phyloP scores from a whole-genome alignment of 176 grass and related monocot species.

The Tuctoria greenei region DNA sequence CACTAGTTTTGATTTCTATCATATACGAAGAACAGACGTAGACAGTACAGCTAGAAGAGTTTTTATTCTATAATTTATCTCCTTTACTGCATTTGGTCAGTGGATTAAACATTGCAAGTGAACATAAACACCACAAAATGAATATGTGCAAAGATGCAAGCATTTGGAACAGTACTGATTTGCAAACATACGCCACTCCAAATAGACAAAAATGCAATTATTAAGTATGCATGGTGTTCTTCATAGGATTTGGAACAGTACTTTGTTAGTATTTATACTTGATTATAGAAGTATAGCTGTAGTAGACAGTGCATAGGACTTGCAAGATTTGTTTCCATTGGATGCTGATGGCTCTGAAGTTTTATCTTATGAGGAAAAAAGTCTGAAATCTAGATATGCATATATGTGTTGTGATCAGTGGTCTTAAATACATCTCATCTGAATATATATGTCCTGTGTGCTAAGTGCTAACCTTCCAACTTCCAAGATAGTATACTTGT shows the following conservation, averaged over 20 bases:
- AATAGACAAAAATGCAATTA: not conserved
- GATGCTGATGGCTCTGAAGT: too few species aligned
- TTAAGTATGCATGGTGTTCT: not conserved
- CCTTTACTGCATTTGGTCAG: not conserved
- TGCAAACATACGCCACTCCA: not conserved
- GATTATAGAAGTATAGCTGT: too few species aligned
- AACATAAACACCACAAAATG: not conserved
- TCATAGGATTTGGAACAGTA: not conserved
- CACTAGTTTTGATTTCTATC: not conserved
- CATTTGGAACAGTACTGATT: too few species aligned
- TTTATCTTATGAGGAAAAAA: too few species aligned
- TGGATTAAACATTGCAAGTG: not conserved
- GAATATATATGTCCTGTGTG: not conserved
- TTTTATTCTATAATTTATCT: not conserved
- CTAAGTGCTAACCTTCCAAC: too few species aligned
- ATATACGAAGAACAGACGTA: not conserved
- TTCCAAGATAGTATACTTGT: not conserved
- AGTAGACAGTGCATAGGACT: too few species aligned
- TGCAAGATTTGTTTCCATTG: too few species aligned
- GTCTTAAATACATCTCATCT: constrained; percentile 2
- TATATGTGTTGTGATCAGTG: too few species aligned
- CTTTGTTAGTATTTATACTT: too few species aligned
- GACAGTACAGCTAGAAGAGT: not conserved
- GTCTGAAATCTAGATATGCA: too few species aligned
- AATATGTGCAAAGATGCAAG: not conserved